These are phyloP conservation scores for Trichoderma reesei DNA, from an alignment of 495 filamentous ascomycete species.

Conservation along the genomic window DNA sequence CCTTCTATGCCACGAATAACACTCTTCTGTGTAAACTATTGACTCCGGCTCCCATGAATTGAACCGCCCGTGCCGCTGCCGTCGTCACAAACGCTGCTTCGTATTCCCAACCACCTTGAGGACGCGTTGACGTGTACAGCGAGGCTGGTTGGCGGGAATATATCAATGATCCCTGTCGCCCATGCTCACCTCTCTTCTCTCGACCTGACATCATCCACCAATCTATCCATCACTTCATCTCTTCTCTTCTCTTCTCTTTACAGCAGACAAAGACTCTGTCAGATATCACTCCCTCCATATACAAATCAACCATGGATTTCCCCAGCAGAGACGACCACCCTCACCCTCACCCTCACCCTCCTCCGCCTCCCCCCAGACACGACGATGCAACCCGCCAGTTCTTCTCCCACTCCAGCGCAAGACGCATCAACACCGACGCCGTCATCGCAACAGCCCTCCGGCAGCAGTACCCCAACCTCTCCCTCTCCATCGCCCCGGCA, in stretches of 20 bases:
- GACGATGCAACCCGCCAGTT: conserved; percentile 21
- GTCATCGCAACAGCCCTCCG: conserved; percentile 40
- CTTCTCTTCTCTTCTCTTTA: background rate
- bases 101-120: too few relatives aligned
- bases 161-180: background rate
- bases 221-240: background rate
- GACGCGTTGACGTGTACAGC: too few relatives aligned
- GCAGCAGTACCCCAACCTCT: conserved; percentile 39
- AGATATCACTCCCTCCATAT: background rate
- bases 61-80: too few relatives aligned
- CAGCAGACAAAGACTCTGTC: too few relatives aligned
- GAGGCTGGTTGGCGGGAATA: too few relatives aligned
- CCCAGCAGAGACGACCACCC: background rate
- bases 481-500: conserved; percentile 34
- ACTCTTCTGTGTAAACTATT: too few relatives aligned
- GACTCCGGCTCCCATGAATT: too few relatives aligned
- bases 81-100: too few relatives aligned
- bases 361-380: background rate
- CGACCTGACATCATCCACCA: background rate
- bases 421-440: conserved; percentile 42
- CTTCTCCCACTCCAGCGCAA: conserved; percentile 37
- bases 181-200: background rate
- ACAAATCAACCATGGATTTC: background rate
- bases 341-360: background rate
- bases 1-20: too few relatives aligned